phyloP scores from a whole-genome alignment of 2,329 filamentous ascomycete genomes.

The Venturia pyrina region DNA sequence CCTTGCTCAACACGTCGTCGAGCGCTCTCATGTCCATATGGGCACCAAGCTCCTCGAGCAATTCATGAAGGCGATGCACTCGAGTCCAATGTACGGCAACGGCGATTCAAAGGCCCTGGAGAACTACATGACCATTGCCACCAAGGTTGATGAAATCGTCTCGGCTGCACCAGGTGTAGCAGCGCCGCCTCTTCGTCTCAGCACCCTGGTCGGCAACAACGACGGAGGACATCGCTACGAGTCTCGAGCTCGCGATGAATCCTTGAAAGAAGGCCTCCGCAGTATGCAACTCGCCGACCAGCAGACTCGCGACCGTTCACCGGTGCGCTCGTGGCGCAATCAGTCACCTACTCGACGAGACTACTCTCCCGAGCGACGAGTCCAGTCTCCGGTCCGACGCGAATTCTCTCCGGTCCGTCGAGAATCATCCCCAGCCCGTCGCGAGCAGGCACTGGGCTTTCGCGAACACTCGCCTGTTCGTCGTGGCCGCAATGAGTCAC shows the following conservation, averaged over 20 bases:
- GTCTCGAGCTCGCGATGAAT: background rate
- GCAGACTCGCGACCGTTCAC: background rate
- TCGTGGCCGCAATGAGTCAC: background rate
- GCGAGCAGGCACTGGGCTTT: background rate
- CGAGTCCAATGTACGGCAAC: slow-evolving; percentile 3
- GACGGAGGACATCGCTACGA: background rate
- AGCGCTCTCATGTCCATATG: background rate
- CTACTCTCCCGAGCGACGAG: background rate
- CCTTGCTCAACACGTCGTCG: background rate
- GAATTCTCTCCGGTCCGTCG: background rate
- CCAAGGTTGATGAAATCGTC: background rate
- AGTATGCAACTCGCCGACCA: background rate
- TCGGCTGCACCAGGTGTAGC: background rate
- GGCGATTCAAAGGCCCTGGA: background rate
- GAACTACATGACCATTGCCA: slow-evolving; percentile 3
- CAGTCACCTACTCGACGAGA: background rate
- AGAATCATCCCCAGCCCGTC: background rate
- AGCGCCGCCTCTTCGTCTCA: background rate
- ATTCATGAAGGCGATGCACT: background rate
- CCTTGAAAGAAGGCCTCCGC: background rate
- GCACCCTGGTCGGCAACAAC: background rate
- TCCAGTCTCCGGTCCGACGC: background rate
- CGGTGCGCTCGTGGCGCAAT: background rate
- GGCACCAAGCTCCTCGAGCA: background rate
- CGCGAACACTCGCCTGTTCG: background rate